Evolutionary conservation across 352 stramenopile genomes (phyloP).

Genomic region (Aphanomyces astaci): DNA sequence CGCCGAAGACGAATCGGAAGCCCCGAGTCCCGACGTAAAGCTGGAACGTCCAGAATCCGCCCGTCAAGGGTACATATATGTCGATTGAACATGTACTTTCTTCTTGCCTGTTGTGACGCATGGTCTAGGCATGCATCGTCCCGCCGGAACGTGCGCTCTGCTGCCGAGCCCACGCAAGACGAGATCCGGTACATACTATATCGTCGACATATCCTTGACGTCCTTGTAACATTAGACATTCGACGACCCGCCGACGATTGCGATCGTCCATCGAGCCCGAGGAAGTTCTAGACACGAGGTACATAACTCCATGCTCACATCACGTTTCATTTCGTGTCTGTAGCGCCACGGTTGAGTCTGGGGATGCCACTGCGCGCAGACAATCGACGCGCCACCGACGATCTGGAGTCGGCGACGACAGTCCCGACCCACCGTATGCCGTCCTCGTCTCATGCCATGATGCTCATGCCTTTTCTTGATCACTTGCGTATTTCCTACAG

Average conservation of each 20-base stretch:
- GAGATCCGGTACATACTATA: not conserved
- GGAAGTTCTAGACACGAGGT: not conserved
- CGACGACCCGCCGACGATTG: not conserved
- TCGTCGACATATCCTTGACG: not conserved
- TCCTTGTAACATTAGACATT: not conserved
- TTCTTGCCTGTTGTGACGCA: slow-evolving; percentile 1
- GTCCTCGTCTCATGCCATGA: no score
- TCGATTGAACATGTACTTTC: no score
- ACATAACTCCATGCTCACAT: not conserved
- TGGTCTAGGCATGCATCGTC: slow-evolving; percentile 24
- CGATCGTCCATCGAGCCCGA: not conserved
- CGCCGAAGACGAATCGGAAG: slow-evolving; percentile 21
- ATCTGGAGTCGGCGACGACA: not conserved
- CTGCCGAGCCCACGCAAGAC: not conserved
- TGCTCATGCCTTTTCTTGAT: no score
- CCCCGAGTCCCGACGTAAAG: slow-evolving; percentile 38
- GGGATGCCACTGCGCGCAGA: not conserved
- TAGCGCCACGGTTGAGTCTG: not conserved
- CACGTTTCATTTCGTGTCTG: not conserved
- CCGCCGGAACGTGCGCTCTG: not conserved
- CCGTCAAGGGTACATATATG: not conserved
- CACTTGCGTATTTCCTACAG: no score
- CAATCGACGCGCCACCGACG: not conserved
- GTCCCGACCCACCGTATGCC: not conserved
- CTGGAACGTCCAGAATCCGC: slow-evolving; percentile 28